A percentile compares a stretch with the other conserved stretches of the same genome.
phyloP scores from a whole-genome alignment of 495 filamentous ascomycete species.

The Oidiodendron maius region DNA sequence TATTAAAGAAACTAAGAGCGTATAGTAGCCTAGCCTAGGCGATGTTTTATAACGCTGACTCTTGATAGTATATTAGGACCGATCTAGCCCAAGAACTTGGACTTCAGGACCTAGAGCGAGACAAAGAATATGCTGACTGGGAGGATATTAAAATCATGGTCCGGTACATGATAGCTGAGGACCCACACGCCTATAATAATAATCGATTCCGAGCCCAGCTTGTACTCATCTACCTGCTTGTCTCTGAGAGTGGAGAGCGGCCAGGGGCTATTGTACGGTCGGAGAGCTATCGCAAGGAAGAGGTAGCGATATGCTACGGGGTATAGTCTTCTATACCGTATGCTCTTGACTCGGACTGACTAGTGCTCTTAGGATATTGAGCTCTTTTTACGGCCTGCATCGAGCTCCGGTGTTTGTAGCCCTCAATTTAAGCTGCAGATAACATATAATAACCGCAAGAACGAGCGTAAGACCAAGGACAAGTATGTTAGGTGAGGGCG shows the following conservation, averaged over 20 bases:
- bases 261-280: neutral
- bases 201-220: neutral
- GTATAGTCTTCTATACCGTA: neutral
- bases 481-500: neutral
- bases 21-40: neutral
- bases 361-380: neutral
- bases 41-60: neutral
- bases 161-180: neutral
- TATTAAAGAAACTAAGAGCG: neutral
- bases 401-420: neutral
- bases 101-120: neutral
- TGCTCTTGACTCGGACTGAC: neutral
- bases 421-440: neutral
- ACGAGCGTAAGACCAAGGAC: neutral
- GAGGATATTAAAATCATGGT: neutral
- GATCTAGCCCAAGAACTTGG: neutral
- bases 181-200: neutral
- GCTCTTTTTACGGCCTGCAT: neutral
- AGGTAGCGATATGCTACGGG: neutral
- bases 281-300: neutral
- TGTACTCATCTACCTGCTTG: neutral
- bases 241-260: neutral
- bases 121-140: neutral
- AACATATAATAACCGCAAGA: neutral
- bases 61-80: neutral